Evolutionary conservation across 1,139 yeast genomes (phyloP).

Genomic region (Geotrichum carabidarum): DNA sequence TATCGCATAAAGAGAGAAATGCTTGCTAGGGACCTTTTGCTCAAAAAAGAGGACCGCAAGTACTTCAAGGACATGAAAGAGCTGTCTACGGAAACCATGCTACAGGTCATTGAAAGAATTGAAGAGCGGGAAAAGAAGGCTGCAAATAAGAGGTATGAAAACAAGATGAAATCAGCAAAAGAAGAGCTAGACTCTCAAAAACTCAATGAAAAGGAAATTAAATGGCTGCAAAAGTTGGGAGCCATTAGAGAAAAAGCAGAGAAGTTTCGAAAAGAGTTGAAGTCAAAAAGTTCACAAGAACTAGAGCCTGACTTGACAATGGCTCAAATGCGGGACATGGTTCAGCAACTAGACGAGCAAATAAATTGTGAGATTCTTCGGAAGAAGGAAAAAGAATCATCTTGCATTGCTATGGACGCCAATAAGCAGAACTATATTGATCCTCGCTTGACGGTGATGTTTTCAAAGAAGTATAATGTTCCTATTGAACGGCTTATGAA

Average conservation of each 20-base stretch:
- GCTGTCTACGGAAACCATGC: conserved; percentile 58
- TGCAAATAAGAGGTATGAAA: conserved; percentile 55
- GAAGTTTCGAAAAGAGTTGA: conserved; percentile 46
- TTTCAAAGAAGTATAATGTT: conserved; percentile 77
- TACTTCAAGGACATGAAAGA: conserved; percentile 71
- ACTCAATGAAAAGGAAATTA: conserved; percentile 54
- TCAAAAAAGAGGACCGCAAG: conserved; percentile 46
- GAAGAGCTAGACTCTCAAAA: conserved; percentile 46
- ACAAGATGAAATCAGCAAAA: conserved; percentile 71
- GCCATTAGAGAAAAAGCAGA: conserved; percentile 61
- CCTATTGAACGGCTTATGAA: conserved; percentile 92
- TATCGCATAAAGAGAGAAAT: conserved; percentile 69
- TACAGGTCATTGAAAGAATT: conserved; percentile 52
- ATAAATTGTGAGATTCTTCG: conserved; percentile 69
- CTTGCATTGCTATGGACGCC: conserved; percentile 79
- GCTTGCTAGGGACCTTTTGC: conserved; percentile 54
- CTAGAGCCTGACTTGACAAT: conserved; percentile 73
- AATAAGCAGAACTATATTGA: conserved; percentile 93
- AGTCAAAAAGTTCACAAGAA: conserved; percentile 59
- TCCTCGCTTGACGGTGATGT: conserved; percentile 86
- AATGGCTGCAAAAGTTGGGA: conserved; percentile 48
- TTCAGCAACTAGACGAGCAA: conserved; percentile 77
- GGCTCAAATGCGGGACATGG: conserved; percentile 61
- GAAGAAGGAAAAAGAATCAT: too few relatives aligned
- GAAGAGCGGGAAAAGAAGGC: conserved; percentile 59